These are phyloP conservation scores for Torulaspora pretoriensis DNA, from an alignment of 1,139 yeast species.

Conservation along the genomic window DNA sequence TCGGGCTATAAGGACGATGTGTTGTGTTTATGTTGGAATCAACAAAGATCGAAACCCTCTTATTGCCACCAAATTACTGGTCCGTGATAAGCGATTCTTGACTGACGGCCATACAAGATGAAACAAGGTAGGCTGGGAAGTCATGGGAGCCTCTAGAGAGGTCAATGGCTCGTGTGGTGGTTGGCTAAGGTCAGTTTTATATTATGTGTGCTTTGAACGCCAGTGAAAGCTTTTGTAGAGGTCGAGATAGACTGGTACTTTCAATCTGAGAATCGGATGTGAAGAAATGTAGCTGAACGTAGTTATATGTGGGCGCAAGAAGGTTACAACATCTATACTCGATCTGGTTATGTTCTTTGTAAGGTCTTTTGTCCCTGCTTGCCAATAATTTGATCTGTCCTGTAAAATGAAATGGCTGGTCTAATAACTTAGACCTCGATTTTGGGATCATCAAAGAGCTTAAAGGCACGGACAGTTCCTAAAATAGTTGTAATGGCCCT, in stretches of 20 bases:
- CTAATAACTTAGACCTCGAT: not conserved
- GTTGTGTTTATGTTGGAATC: not conserved
- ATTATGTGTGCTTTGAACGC: too few relatives aligned
- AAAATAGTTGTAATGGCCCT: conserved; percentile 5
- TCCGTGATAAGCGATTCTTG: not conserved
- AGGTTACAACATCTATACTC: not conserved
- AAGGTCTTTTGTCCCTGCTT: not conserved
- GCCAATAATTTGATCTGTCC: not conserved
- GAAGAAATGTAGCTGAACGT: not conserved
- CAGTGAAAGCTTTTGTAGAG: too few relatives aligned
- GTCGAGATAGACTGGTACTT: too few relatives aligned
- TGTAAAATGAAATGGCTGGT: conserved; percentile 8
- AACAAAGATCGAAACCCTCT: not conserved
- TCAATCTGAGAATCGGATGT: not conserved
- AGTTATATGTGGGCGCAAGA: too few relatives aligned
- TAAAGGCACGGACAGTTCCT: not conserved
- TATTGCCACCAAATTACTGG: not conserved
- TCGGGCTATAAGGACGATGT: not conserved
- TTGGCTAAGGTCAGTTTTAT: too few relatives aligned
- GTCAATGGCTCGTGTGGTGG: not conserved
- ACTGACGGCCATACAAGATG: not conserved
- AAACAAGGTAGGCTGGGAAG: not conserved
- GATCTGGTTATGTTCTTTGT: not conserved
- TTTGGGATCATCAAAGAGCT: not conserved
- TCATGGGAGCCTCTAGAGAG: not conserved